These are phyloP conservation scores for Schizochytrium sp. DNA, from an alignment of 108 stramenopile genomes.

Conservation along the genomic window DNA sequence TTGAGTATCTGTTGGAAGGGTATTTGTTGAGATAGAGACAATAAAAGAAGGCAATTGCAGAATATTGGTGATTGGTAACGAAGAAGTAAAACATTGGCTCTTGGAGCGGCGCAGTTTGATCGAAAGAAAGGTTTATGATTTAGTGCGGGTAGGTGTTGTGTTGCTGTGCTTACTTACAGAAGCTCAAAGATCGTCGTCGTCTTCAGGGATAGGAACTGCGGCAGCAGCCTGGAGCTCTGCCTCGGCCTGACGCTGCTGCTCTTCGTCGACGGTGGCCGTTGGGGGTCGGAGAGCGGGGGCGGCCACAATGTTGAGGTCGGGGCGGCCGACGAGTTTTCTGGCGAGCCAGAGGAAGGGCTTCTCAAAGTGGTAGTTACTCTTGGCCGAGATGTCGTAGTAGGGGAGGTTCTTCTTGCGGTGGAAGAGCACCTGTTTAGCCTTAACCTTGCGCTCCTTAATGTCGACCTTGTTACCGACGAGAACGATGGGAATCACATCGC, in stretches of 20 bases:
- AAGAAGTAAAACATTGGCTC: no score
- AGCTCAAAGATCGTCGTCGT: conserved; percentile 91
- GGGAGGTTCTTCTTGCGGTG: conserved; percentile 99
- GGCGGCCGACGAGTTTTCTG: conserved; percentile 93
- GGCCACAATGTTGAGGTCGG: conserved; percentile 53
- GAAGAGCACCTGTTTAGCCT: conserved; percentile 99
- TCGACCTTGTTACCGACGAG: conserved; percentile 99
- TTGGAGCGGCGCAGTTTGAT: no score
- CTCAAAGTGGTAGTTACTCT: conserved; percentile 99
- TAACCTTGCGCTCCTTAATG: conserved; percentile 99
- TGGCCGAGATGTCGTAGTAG: conserved; percentile 99
- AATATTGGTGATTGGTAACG: no score
- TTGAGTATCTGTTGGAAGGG: no score
- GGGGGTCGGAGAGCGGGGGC: conserved; percentile 54
- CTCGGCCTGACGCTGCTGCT: conserved; percentile 87
- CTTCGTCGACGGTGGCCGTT: conserved; percentile 84
- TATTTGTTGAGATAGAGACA: no score
- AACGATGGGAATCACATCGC: conserved; percentile 99
- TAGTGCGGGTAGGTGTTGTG: not conserved
- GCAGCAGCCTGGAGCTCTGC: conserved; percentile 87
- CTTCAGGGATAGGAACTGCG: conserved; percentile 93
- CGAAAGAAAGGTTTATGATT: not conserved
- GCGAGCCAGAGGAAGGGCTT: conserved; percentile 99
- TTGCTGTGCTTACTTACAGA: not conserved
- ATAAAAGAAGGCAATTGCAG: no score